phyloP scores from a whole-genome alignment of 371 early-diverging fungal genomes.

The Coemansia sp. region DNA sequence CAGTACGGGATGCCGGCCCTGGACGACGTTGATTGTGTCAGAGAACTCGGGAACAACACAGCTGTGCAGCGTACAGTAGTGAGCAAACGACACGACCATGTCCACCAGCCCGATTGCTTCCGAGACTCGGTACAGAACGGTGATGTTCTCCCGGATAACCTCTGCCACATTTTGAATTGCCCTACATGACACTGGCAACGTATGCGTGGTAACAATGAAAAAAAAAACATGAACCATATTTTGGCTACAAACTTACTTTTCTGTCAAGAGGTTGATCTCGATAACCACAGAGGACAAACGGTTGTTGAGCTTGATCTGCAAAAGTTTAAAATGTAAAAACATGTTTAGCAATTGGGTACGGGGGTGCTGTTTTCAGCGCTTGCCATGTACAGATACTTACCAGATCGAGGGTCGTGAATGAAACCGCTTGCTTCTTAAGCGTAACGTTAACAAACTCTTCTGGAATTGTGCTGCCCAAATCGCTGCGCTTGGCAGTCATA shows the following conservation, averaged over 20 bases:
- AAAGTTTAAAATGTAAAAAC: background rate
- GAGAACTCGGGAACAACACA: conserved; percentile 80
- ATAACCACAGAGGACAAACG: conserved; percentile 66
- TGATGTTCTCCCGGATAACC: conserved; percentile 60
- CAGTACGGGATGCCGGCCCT: conserved; percentile 81
- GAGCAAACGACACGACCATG: conserved; percentile 73
- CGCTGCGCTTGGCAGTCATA: conserved; percentile 54
- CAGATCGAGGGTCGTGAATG: conserved; percentile 80
- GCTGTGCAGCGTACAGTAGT: conserved; percentile 54
- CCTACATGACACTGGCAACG: conserved; percentile 37
- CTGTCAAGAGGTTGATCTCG: conserved; percentile 84
- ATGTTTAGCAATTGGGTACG: background rate
- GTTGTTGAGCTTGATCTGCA: conserved; percentile 66
- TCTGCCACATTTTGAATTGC: conserved; percentile 63
- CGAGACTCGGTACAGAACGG: conserved; percentile 69
- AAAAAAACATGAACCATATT: no score
- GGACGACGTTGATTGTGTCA: conserved; percentile 73
- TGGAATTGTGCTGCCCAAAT: conserved; percentile 36
- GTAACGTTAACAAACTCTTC: conserved; percentile 52
- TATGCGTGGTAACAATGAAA: background rate
- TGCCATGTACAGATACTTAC: conserved; percentile 51
- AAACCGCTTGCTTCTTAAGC: conserved; percentile 60
- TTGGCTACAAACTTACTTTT: conserved; percentile 54
- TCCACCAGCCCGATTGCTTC: conserved; percentile 85
- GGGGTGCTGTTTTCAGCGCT: conserved; percentile 11